Evolutionary conservation across 495 filamentous ascomycete genomes (phyloP), one percentile per base, ranked within the genome.

Genomic region (Daldinia concentrica): DNA sequence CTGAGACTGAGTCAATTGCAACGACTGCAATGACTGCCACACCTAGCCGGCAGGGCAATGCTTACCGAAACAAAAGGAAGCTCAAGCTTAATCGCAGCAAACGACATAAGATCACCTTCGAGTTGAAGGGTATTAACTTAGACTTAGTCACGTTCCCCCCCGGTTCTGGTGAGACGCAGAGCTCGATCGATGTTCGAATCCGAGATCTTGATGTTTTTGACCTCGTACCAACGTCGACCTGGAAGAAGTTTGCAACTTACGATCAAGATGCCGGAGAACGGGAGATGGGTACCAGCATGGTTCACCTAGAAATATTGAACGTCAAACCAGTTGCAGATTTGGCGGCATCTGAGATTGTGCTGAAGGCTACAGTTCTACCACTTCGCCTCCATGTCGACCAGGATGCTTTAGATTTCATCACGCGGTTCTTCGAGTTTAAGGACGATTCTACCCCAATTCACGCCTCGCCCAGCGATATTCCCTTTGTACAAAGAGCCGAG

Each of bases 231-330:
- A 95, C 93, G 0, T 98, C 95, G 8, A 98, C 95, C 1, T 99
- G 96, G 96, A 95, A 92, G 79, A 98, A 97, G 75, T 98, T 99
- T 77, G 91, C 92, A 39, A 98, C 93, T 0, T 97, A 96, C 74
- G 93, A 97, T 84, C 87, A 90, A 50, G 93, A 97, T 77, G 90
- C 89, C 6, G 93, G 92, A 7, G 89, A 92, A 66, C 87, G 95
- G 24, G 92, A 98, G 80, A 92, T 89, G 74, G 89, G 90, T 15
- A 91, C 89, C 4, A 92, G 89, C 76, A 97, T 98, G 94, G 84
- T 95, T 4, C 93, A 97, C 79, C 81, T 98, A 19, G 92, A 97
- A 74, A 82, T 98, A 9, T 82, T 95, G 58, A 97, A 92, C 57
- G 94, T 97, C 4, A 90, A 90, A 75, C 95, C 95, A 6, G 85